Conservation (phyloP, 148 eudicot genomes). For the Rhododendron vialii region DNA sequence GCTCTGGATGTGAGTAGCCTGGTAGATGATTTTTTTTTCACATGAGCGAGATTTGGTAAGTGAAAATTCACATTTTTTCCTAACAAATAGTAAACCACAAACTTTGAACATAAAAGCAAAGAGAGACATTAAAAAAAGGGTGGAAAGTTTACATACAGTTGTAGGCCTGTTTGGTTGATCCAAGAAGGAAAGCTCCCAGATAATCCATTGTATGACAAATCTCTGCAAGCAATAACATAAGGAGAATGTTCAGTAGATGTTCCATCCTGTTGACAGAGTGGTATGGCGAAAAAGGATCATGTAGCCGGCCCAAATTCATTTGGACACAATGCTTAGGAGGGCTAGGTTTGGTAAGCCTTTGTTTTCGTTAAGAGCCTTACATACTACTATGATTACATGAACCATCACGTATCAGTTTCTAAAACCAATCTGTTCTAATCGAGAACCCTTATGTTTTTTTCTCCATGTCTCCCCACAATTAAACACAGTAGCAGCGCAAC, state of each 20-base stretch:
- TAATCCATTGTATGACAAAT: conserved; percentile 74
- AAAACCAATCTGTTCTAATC: neutral
- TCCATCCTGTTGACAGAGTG: neutral
- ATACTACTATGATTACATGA: neutral
- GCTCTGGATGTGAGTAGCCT: neutral
- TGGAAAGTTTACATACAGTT: conserved; percentile 43
- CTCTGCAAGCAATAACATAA: conserved; percentile 53
- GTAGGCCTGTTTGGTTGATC: conserved; percentile 41
- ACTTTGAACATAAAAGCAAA: neutral
- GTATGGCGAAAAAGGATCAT: neutral
- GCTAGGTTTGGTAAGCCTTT: neutral
- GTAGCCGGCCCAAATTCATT: neutral
- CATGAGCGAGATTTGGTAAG: neutral
- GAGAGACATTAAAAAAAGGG: neutral
- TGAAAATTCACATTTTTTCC: neutral
- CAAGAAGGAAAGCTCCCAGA: conserved; percentile 89
- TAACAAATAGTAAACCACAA: neutral
- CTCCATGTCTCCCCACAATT: neutral
- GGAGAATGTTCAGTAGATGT: neutral
- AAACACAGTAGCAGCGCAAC: neutral
- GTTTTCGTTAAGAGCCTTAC: neutral
- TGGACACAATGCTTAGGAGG: neutral
- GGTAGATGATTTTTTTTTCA: neutral
- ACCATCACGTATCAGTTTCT: neutral
- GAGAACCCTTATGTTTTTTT: neutral